Base-by-base conservation (phyloP, 2,329 filamentous ascomycete genomes). In the Xylaria polymorpha region DNA sequence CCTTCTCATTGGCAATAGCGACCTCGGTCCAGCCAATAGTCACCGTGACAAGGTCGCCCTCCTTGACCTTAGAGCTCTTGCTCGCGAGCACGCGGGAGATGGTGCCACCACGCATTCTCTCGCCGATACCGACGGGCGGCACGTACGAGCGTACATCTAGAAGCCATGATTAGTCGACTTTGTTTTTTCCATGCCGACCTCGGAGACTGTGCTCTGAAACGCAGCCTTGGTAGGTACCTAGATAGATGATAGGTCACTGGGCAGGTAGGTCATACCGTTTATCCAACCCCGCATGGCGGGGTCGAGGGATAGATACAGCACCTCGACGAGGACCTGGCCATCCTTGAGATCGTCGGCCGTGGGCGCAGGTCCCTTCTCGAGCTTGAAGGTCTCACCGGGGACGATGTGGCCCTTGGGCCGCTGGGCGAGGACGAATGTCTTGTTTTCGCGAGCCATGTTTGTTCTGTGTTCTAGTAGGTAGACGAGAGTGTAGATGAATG, bases 281-380 rank as follows among this genome's bases (percentile, higher is more conserved):
- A 94, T 80, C 90, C 90, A 93, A 67, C 88, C 88, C 74, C 91
- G 86, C 91, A 93, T 93, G n/a, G 91, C 90, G 1, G 91, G 91
- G 79, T 93, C 91, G 46, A 93, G 83, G 10, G 88, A 90, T 53
- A 92, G 83, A 76, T 92, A 93, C 68, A 91, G 79, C 0, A 79
- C 78, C 78, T 88, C 85, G 53, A 88, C 79, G 60, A 93, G 84
- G 64, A 93, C 83, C 76, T 93, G 81, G 72, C 90, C 90, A 82
- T 89, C 85, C 77, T 90, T 85, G 50, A 91, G 83, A 69, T 87
- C 83, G 39, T 80, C 80, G 22, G 83, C 81, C 8, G 84, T 80
- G 73, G 87, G 86, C 4, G 87, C 83, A 1, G 86, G 82, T 1
- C 83, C 80, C 56, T 81, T 82, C 74, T 88, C 84, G 43, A 85